Evolutionary conservation across 768 basidiomycete genomes (phyloP).

Genomic region (Russula sp.): DNA sequence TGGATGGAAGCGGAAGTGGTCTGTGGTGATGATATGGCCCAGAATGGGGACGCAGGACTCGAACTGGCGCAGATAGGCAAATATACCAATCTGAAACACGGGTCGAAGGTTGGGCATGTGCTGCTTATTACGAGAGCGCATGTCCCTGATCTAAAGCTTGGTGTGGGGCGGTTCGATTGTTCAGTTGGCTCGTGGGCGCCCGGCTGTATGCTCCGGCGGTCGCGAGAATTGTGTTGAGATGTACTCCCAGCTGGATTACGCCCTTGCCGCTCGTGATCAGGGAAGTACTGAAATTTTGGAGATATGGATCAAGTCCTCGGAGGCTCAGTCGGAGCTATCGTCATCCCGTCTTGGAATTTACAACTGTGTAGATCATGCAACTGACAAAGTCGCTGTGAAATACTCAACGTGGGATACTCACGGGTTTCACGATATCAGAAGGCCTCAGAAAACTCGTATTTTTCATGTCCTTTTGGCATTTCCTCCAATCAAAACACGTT

Average conservation of each 20-base stretch:
- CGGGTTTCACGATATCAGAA: neutral
- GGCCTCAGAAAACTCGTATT: neutral
- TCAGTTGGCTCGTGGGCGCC: too few relatives aligned
- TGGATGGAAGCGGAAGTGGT: neutral
- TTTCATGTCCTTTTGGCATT: neutral
- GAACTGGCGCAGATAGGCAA: too few relatives aligned
- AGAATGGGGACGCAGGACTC: neutral
- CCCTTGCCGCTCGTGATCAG: slow-evolving; percentile 19
- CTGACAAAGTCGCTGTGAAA: too few relatives aligned
- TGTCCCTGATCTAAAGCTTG: slow-evolving; percentile 21
- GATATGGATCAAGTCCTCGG: neutral
- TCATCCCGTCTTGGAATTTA: neutral
- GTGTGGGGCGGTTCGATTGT: neutral
- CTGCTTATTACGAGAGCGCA: slow-evolving; percentile 10
- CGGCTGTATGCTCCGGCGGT: neutral
- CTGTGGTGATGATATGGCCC: neutral
- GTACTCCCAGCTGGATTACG: neutral
- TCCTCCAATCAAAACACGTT: too few relatives aligned
- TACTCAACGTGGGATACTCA: too few relatives aligned
- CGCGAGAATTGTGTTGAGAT: too few relatives aligned
- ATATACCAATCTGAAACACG: neutral
- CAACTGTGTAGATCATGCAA: neutral
- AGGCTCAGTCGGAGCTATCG: too few relatives aligned
- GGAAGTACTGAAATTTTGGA: neutral
- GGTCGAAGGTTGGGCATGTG: slow-evolving; percentile 4